phyloP scores from a whole-genome alignment of 129 eudicot genomes.

The carrot (Daucus carota) region DNA sequence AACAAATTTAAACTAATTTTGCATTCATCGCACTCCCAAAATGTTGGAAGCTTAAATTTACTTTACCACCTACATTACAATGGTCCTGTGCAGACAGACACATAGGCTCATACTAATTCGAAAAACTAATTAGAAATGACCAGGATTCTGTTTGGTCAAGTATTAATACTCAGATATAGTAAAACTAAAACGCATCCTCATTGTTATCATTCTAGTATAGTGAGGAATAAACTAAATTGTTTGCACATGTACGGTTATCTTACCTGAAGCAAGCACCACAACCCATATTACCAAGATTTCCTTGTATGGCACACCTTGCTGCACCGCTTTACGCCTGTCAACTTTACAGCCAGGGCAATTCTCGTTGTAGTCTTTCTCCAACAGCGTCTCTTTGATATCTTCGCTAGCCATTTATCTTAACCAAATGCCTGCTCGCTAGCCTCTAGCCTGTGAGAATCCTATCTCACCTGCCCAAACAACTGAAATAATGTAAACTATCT shows the following conservation, averaged over 20 bases:
- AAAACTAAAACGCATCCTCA: background rate
- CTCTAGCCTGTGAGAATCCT: background rate
- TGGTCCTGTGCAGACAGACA: background rate
- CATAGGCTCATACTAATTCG: background rate
- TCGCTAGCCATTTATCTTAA: slow-evolving; percentile 15
- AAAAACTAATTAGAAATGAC: background rate
- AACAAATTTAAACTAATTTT: background rate
- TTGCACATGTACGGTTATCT: background rate
- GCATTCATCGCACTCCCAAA: too few relatives aligned
- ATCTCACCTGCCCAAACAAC: background rate
- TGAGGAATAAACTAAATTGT: background rate
- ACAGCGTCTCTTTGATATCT: slow-evolving; percentile 24
- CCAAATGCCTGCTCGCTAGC: background rate
- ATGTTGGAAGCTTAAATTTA: too few relatives aligned
- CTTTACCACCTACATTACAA: background rate
- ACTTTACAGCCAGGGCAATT: slow-evolving; percentile 67
- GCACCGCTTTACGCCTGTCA: slow-evolving; percentile 36
- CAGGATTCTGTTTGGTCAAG: background rate
- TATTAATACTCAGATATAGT: background rate
- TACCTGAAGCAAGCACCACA: slow-evolving; percentile 51
- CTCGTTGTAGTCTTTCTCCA: slow-evolving; percentile 38
- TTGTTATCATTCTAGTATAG: background rate
- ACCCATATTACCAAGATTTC: slow-evolving; percentile 50
- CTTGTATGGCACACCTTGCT: slow-evolving; percentile 49
- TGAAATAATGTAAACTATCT: background rate